Conservation (phyloP, 2,329 filamentous ascomycete species). For the Fusarium phyllophilum region DNA sequence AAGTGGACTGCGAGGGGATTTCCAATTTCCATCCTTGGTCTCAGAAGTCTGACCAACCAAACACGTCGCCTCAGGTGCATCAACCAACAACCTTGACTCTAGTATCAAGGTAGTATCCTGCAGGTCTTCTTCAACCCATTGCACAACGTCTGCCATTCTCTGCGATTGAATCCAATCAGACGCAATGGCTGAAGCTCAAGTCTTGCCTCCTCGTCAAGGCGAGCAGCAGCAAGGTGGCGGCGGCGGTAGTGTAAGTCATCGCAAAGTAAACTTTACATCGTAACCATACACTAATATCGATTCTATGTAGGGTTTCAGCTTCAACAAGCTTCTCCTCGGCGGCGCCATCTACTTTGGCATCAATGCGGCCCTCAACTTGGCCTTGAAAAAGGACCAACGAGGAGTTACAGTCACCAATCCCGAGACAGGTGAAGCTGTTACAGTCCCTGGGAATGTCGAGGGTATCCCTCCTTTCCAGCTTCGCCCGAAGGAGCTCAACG, state of each 20-base stretch:
- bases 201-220: constrained; percentile 39
- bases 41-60: constrained; percentile 21
- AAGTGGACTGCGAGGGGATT: constrained; percentile 33
- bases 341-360: constrained; percentile 67
- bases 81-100: constrained; percentile 29
- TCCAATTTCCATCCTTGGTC: constrained; percentile 3
- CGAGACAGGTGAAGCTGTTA: constrained; percentile 60
- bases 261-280: background rate
- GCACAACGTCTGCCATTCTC: background rate
- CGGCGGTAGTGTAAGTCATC: constrained; percentile 45
- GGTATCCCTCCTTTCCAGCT: constrained; percentile 72
- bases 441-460: constrained; percentile 63
- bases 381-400: constrained; percentile 59
- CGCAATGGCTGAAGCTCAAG: constrained; percentile 44
- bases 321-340: constrained; percentile 62
- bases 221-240: constrained; percentile 39
- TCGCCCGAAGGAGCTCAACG: constrained; percentile 68
- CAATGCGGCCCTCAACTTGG: constrained; percentile 67
- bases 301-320: constrained; percentile 48
- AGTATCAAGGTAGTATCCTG: constrained; percentile 16
- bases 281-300: constrained; percentile 14
- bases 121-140: constrained; percentile 2
- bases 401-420: constrained; percentile 61
- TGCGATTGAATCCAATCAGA: constrained; percentile 15
- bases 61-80: constrained; percentile 20